phyloP scores from a whole-genome alignment of 176 grass and related monocot species.

The Ensete ventricosum region DNA sequence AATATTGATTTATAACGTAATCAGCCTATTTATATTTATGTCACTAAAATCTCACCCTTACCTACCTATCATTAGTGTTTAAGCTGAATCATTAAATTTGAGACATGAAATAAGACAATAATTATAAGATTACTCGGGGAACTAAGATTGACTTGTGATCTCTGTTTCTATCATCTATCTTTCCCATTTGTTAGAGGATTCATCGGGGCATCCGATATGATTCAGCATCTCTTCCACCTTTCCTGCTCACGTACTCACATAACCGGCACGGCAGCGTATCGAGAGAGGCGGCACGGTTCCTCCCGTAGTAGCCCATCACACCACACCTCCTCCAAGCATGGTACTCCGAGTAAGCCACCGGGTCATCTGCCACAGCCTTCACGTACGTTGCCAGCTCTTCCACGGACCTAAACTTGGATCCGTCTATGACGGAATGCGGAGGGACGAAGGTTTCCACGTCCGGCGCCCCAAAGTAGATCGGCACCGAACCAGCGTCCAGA shows the following conservation, averaged over 20 bases:
- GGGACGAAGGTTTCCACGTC: slow-evolving; percentile 84
- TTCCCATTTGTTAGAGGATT: too few species aligned
- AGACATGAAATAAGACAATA: too few species aligned
- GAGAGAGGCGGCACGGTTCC: slow-evolving; percentile 62
- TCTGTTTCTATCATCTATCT: too few species aligned
- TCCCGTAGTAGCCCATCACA: slow-evolving; percentile 60
- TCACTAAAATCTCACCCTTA: too few species aligned
- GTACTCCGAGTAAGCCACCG: slow-evolving; percentile 77
- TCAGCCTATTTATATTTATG: too few species aligned
- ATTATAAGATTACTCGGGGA: too few species aligned
- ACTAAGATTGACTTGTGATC: too few species aligned
- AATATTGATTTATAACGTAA: too few species aligned
- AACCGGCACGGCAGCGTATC: slow-evolving; percentile 76
- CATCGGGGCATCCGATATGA: neutral
- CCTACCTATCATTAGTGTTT: too few species aligned
- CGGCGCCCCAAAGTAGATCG: slow-evolving; percentile 85
- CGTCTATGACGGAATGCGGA: slow-evolving; percentile 78
- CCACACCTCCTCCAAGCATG: slow-evolving; percentile 91
- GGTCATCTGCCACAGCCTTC: slow-evolving; percentile 61
- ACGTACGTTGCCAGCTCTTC: slow-evolving; percentile 64
- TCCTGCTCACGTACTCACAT: slow-evolving; percentile 65
- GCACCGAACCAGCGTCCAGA: slow-evolving; percentile 71
- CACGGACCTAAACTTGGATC: slow-evolving; percentile 65
- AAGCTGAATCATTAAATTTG: too few species aligned
- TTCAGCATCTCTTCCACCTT: slow-evolving; percentile 46